Evolutionary conservation across 2,329 filamentous ascomycete species (phyloP), one percentile per base, ranked within the genome.

Genomic region (Aspergillus pseudotamarii): DNA sequence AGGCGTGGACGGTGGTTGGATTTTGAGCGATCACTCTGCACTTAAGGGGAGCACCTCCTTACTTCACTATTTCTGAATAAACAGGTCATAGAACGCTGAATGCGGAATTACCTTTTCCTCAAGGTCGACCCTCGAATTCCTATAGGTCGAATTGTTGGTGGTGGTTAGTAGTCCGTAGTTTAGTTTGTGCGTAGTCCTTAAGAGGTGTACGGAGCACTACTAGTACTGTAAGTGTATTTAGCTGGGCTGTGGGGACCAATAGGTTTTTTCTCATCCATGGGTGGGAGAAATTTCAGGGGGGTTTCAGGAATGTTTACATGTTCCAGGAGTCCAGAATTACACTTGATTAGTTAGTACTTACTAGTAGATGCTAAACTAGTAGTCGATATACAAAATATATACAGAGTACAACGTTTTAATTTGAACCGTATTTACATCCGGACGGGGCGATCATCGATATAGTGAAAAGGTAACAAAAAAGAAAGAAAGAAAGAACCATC

Each of bases 1-100:
- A 86, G 93, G 66, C 85, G 80, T 53, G 90, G 91, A 16, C 84
- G 93, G 68, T 96, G 93, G 93, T 74, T 83, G 21, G 92, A 96
- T 74, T 73, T 93, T 64, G 86, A 88, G 74, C 80, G 62, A 60
- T 66, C 68, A 76, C 64, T 78, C 72, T 67, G 71, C 84, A 66
- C 73, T 76, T 71, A 62, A 64, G 58, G 58, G 54, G 32, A 55
- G 8, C 6, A 51, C 60, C 59, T 58, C 67, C 67, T 69, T 69
- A 58, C 62, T 54, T 60, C 57, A 54, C 23, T 0, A 54, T 14
- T 12, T 30, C 34, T 57, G 45, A 38, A 57, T 16, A 26, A 19
- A 55, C 14, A 36, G 19, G 57, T 50, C 23, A 46, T 38, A 41
- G 43, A 28, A 23, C 45, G 21, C 51, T 19, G 61, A 59, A 38